Percentiles rank a stretch among this genome's conserved stretches.
Evolutionary conservation across 164 flowering plant species (phyloP).

Genomic region (Tinospora cordifolia): DNA sequence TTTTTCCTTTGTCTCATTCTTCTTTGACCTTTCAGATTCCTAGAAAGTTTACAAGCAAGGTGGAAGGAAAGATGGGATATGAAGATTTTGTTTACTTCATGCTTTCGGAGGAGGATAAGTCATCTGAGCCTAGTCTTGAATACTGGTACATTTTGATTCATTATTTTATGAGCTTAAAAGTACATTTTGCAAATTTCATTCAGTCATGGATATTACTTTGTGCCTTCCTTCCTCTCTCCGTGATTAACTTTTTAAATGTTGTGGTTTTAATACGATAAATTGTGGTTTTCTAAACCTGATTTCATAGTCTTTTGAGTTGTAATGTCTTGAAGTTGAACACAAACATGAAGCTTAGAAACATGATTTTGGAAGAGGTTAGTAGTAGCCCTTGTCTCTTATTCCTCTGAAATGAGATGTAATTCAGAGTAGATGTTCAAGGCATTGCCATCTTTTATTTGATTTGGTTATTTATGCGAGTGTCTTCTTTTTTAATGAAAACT

Average conservation of each 20-base stretch:
- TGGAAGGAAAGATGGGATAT: constrained; percentile 95
- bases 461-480: too few relatives aligned
- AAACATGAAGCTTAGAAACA: neutral
- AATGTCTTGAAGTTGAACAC: neutral
- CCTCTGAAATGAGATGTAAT: too few relatives aligned
- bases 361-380: neutral
- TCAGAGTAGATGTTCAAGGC: too few relatives aligned
- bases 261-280: neutral
- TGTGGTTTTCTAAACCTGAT: neutral
- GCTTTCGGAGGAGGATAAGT: constrained; percentile 91
- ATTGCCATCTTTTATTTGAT: too few relatives aligned
- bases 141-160: constrained; percentile 53
- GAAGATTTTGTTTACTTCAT: constrained; percentile 98
- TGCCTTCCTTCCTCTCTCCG: neutral
- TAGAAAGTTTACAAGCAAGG: constrained; percentile 76
- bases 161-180: neutral
- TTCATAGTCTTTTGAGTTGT: too few relatives aligned
- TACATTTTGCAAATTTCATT: too few relatives aligned
- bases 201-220: too few relatives aligned
- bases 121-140: constrained; percentile 92
- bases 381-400: too few relatives aligned
- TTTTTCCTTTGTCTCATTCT: neutral
- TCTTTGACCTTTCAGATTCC: constrained; percentile 44
- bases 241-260: neutral
- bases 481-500: too few relatives aligned